Evolutionary conservation across 352 stramenopile species (phyloP).

Genomic region (Phytophthora cactorum): DNA sequence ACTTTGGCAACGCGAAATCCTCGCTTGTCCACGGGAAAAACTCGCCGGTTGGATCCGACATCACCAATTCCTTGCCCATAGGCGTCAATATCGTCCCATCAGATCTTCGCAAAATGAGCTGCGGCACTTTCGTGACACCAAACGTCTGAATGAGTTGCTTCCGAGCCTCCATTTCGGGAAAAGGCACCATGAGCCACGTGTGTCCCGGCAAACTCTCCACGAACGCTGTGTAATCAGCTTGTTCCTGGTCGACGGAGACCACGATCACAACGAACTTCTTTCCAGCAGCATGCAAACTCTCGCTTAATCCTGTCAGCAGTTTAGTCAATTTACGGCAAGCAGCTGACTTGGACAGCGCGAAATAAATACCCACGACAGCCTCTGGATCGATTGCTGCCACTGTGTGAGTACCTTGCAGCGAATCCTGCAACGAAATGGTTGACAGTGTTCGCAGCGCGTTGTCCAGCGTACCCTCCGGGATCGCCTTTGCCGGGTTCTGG

Average conservation of each 20-base stretch:
- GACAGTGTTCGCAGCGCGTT: conserved; percentile 67
- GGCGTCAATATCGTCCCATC: conserved; percentile 72
- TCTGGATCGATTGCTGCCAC: conserved; percentile 57
- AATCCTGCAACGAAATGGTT: conserved; percentile 72
- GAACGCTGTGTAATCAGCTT: conserved; percentile 58
- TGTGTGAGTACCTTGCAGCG: conserved; percentile 71
- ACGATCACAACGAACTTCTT: conserved; percentile 79
- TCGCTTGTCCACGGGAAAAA: conserved; percentile 72
- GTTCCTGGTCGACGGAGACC: conserved; percentile 75
- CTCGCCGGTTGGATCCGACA: conserved; percentile 59
- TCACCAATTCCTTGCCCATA: conserved; percentile 71
- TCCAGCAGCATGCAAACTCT: conserved; percentile 42
- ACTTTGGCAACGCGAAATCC: conserved; percentile 62
- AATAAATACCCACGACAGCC: conserved; percentile 81
- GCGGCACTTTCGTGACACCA: conserved; percentile 57
- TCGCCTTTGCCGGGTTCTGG: conserved; percentile 56
- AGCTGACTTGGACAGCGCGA: conserved; percentile 52
- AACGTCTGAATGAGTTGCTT: conserved; percentile 80
- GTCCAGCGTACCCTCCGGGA: conserved; percentile 54
- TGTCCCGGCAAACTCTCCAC: conserved; percentile 57
- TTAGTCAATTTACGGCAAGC: conserved; percentile 67
- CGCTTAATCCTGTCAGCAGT: conserved; percentile 50
- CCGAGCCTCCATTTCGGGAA: conserved; percentile 70
- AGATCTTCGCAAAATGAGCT: conserved; percentile 63
- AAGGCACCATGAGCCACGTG: conserved; percentile 78